These are phyloP conservation scores for Tricholoma hemisulphureum DNA, from an alignment of 768 basidiomycete species.

Conservation along the genomic window DNA sequence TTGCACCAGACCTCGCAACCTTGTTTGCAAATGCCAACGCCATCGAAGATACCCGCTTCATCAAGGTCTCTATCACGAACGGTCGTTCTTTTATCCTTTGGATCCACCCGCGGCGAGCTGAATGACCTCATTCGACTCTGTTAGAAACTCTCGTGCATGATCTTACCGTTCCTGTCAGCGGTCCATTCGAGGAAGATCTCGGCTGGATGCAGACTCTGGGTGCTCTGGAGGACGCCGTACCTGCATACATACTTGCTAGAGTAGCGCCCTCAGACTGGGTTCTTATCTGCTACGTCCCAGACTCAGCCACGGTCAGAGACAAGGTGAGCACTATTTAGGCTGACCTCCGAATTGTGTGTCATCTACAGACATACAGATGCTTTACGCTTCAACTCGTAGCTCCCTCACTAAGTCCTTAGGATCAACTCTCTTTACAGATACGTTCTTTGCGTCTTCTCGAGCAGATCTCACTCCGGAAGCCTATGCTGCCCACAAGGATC, in stretches of 20 bases:
- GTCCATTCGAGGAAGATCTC: constrained; percentile 64
- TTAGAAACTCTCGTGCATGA: constrained; percentile 71
- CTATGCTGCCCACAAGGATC: constrained; percentile 71
- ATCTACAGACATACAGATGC: constrained; percentile 54
- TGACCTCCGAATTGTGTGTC: not conserved
- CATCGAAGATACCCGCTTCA: constrained; percentile 56
- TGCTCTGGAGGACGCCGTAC: constrained; percentile 55
- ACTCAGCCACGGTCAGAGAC: constrained; percentile 73
- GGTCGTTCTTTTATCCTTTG: constrained; percentile 44
- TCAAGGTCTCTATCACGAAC: constrained; percentile 74
- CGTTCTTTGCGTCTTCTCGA: constrained; percentile 77
- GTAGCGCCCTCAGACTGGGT: constrained; percentile 69
- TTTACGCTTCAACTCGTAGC: constrained; percentile 79
- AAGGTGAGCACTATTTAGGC: constrained; percentile 50
- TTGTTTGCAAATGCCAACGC: constrained; percentile 59
- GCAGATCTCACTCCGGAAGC: constrained; percentile 63
- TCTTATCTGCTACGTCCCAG: constrained; percentile 78
- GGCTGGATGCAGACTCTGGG: constrained; percentile 45
- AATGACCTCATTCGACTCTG: constrained; percentile 14
- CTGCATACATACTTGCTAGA: constrained; percentile 76
- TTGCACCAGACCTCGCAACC: constrained; percentile 55
- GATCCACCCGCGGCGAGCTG: not conserved
- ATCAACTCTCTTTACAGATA: constrained; percentile 66
- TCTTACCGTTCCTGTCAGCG: constrained; percentile 43
- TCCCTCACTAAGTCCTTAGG: constrained; percentile 73